Conservation (phyloP, 2,329 filamentous ascomycete genomes). For the Colletotrichum filicis region DNA sequence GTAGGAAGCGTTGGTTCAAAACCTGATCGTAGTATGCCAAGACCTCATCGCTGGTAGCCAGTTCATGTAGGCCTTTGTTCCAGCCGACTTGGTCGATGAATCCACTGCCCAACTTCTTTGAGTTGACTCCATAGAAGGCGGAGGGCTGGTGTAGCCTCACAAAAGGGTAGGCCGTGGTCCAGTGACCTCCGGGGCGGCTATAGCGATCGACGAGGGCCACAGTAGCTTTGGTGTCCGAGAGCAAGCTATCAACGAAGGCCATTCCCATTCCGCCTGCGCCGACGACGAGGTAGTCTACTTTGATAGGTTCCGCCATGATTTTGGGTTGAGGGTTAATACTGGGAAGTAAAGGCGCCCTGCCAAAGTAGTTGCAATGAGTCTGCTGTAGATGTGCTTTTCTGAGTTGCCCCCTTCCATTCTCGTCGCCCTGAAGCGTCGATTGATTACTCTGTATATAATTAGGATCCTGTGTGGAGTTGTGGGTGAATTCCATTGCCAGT, state of each 20-base stretch:
- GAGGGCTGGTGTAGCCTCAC: not conserved
- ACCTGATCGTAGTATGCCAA: not conserved
- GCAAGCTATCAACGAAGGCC: not conserved
- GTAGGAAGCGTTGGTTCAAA: not conserved
- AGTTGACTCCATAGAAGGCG: not conserved
- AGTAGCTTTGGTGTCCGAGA: not conserved
- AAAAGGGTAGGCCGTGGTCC: not conserved
- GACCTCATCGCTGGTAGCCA: not conserved
- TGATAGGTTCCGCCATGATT: not conserved
- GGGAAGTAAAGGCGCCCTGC: too few species aligned
- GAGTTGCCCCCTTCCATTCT: too few species aligned
- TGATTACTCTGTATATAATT: too few species aligned
- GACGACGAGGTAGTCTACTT: not conserved
- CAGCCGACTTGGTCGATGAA: not conserved
- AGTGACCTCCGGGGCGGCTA: not conserved
- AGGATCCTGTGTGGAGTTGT: too few species aligned
- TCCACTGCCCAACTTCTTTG: not conserved
- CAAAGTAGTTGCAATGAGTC: too few species aligned
- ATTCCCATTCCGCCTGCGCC: not conserved
- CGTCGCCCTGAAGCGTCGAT: rapidly evolving
- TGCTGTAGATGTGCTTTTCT: too few species aligned
- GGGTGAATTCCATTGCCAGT: too few species aligned
- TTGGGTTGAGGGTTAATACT: too few species aligned
- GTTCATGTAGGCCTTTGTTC: not conserved
- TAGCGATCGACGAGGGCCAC: not conserved